Conservation (phyloP, 23 red algal species). For the Gracilaria caudata region DNA sequence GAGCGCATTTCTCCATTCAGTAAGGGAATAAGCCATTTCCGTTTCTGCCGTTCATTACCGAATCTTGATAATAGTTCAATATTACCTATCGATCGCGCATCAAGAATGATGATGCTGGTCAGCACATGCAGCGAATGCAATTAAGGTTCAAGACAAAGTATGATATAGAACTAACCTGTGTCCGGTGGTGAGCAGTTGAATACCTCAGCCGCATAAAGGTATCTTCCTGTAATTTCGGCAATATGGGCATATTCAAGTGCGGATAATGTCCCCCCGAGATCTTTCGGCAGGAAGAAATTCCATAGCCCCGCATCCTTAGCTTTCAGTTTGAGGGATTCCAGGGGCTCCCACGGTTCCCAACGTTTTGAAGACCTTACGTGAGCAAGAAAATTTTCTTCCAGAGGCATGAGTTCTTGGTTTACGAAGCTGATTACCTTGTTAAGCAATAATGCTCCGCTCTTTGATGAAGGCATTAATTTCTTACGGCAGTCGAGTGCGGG, state of each 20-base stretch:
- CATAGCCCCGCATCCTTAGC: conserved; percentile 75
- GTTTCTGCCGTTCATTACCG: conserved; percentile 73
- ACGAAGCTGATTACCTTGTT: conserved; percentile 62
- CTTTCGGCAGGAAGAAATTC: conserved; percentile 87
- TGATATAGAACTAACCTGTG: conserved; percentile 48
- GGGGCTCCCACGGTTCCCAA: conserved; percentile 55
- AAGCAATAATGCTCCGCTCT: neutral
- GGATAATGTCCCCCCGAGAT: conserved; percentile 73
- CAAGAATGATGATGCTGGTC: neutral
- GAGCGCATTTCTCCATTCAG: conserved; percentile 83
- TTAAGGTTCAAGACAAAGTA: neutral
- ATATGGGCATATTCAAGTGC: conserved; percentile 77
- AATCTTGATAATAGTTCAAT: conserved; percentile 87
- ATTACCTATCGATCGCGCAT: conserved; percentile 50
- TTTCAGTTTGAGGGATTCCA: conserved; percentile 63
- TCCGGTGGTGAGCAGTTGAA: conserved; percentile 96
- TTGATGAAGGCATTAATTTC: neutral
- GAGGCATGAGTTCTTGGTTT: conserved; percentile 52
- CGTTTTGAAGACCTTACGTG: conserved; percentile 35
- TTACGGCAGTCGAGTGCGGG: neutral
- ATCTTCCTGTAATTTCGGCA: conserved; percentile 69
- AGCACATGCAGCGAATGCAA: neutral
- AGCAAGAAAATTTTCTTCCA: conserved; percentile 41
- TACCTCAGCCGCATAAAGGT: conserved; percentile 63
- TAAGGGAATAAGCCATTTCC: conserved; percentile 72